Evolutionary conservation across 345 rosid species (phyloP), one percentile per base, ranked within the genome.

Genomic region (Eucalyptus pauciflora): DNA sequence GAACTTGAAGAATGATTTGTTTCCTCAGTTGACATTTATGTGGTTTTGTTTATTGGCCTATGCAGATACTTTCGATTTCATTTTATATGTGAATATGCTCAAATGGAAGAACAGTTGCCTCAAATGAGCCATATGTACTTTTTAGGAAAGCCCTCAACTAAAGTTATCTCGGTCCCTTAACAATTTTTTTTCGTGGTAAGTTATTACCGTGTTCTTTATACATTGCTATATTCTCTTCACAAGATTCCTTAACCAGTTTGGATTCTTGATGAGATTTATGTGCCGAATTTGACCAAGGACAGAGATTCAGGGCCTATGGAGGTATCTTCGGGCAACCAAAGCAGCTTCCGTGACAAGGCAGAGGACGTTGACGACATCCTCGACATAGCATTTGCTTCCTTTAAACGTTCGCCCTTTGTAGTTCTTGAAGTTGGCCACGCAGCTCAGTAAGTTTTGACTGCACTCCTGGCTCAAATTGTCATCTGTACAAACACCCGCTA

Each of bases 381-480:
- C 41, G 12, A 31, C 94, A 13, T 93, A 86, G 88, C 99, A 97
- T 88, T 85, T 93, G 94, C 93, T 98, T 60, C 99, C 98, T 86
- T 92, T 94, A 56, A 97, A 98, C 41, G 95, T 89, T 11, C 45
- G 93, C 7, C 90, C 95, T 15, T 11, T 10, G 13, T 90, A 62
- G n/a, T 90, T 89, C 48, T 93, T 90, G 92, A 98, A 97, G 71
- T 87, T 89, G 8, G 86, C 89, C 98, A 96, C 93, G 91, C 99
- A 94, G 6, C 94, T 93, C 29, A 95, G 48, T 87, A 97, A 93
- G 56, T 91, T 94, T 89, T 94, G 93, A 94, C 99, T 96, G 91
- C 99, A 97, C 85, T 97, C 96, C 88, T 92, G 94, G 90, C 98
- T 97, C 46, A 97, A 90, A 92, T 97, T 95, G 48, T 93, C 97